Conservation (phyloP, 2,329 filamentous ascomycete species). For the Plenodomus lindquistii region DNA sequence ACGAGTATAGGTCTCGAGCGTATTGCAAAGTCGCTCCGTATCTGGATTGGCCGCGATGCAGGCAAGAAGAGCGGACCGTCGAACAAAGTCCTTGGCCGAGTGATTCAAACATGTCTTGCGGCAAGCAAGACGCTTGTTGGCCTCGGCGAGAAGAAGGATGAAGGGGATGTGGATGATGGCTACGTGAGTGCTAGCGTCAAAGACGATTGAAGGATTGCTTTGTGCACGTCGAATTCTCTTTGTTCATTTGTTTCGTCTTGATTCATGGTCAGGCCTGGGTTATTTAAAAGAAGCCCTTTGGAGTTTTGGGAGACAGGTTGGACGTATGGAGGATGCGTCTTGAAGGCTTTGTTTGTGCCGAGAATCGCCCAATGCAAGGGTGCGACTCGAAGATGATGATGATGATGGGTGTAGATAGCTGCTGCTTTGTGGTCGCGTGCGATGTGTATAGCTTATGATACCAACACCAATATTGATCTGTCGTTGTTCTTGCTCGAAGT, state of each 20-base stretch:
- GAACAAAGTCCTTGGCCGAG: constrained; percentile 41
- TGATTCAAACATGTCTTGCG: constrained; percentile 48
- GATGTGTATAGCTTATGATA: background rate
- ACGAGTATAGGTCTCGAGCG: constrained; percentile 49
- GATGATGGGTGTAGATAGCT: background rate
- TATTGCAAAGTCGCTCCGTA: constrained; percentile 48
- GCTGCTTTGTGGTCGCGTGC: background rate
- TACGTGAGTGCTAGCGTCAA: constrained; percentile 36
- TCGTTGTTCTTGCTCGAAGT: too few species aligned
- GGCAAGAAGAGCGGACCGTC: constrained; percentile 47
- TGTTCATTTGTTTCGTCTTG: background rate
- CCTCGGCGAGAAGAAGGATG: constrained; percentile 22
- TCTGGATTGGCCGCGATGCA: constrained; percentile 53
- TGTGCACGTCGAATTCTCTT: background rate
- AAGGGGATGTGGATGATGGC: constrained; percentile 32
- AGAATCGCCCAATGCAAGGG: background rate
- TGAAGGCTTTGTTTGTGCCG: background rate
- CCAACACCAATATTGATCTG: too few species aligned
- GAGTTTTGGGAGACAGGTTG: background rate
- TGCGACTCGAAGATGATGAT: background rate
- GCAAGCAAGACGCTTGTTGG: constrained; percentile 52
- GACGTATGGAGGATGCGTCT: background rate
- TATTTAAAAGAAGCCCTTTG: background rate
- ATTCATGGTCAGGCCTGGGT: background rate
- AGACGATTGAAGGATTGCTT: constrained; percentile 16